A percentile compares a stretch with the other conserved stretches of the same genome.
phyloP scores from a whole-genome alignment of 345 rosid species.

The Boechera divaricarpa region DNA sequence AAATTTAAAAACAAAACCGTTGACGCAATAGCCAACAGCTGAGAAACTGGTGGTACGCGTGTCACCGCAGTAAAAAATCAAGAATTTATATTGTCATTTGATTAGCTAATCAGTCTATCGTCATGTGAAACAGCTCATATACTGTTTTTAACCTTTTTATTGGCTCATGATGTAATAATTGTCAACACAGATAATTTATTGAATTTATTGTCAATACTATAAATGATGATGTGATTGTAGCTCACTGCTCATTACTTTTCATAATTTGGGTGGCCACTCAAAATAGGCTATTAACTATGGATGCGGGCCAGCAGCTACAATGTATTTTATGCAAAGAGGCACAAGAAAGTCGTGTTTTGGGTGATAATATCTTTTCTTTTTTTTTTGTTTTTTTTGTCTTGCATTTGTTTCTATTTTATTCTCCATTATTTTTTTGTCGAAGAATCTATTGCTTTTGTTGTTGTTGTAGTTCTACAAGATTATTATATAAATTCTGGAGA shows the following conservation, averaged over 20 bases:
- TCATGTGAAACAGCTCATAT: background rate
- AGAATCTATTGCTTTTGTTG: too few species aligned
- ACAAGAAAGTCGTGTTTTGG: too few species aligned
- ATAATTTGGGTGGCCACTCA: too few species aligned
- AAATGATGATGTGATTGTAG: slow-evolving; percentile 12
- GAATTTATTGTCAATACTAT: background rate
- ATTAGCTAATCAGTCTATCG: background rate
- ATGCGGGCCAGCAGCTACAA: too few species aligned
- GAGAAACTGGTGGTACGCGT: slow-evolving; percentile 23
- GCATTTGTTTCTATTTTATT: background rate
- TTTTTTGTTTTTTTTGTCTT: background rate
- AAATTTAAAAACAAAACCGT: background rate
- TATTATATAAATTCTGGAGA: too few species aligned
- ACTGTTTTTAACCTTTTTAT: background rate
- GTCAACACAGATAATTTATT: slow-evolving; percentile 3
- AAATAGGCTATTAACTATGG: too few species aligned
- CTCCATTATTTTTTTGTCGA: too few species aligned
- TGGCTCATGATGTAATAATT: background rate
- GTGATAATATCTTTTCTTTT: background rate
- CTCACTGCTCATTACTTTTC: background rate
- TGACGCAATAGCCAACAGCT: slow-evolving; percentile 17
- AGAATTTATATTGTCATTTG: background rate
- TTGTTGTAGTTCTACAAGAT: too few species aligned
- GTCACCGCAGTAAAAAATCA: background rate
- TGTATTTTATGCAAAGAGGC: too few species aligned